Percentiles rank a stretch among this genome's conserved stretches.
Conservation (phyloP, 495 filamentous ascomycete genomes). For the Pseudevernia furfuracea region DNA sequence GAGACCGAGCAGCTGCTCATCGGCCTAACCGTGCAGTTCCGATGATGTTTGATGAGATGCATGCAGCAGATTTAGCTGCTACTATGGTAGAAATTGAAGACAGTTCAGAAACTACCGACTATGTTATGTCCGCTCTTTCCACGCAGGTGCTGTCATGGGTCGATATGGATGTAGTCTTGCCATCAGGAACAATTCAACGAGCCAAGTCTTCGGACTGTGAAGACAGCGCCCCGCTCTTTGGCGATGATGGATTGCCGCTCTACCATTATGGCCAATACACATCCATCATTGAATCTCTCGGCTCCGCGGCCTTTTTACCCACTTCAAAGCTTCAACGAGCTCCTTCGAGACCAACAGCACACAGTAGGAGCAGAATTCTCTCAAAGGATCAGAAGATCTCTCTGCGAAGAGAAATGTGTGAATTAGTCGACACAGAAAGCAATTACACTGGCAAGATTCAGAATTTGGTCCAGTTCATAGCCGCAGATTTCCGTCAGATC, state of each 20-base stretch:
- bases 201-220: slow-evolving; percentile 44
- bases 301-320: slow-evolving; percentile 76
- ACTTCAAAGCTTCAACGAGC: slow-evolving; percentile 80
- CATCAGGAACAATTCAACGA: slow-evolving; percentile 60
- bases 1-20: slow-evolving; percentile 27
- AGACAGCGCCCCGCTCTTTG: slow-evolving; percentile 48
- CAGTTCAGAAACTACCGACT: slow-evolving; percentile 58
- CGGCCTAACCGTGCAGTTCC: slow-evolving; percentile 38
- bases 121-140: slow-evolving; percentile 62
- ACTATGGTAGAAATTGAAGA: slow-evolving; percentile 73
- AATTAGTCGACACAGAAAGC: slow-evolving; percentile 88
- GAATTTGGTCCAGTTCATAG: slow-evolving; percentile 68
- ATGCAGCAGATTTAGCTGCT: slow-evolving; percentile 83
- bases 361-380: slow-evolving; percentile 65
- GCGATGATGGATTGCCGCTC: slow-evolving; percentile 51
- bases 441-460: slow-evolving; percentile 82
- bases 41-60: slow-evolving; percentile 77
- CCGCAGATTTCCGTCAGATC: slow-evolving; percentile 65
- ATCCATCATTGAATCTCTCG: slow-evolving; percentile 65
- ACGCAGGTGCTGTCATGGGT: slow-evolving; percentile 73
- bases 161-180: slow-evolving; percentile 82
- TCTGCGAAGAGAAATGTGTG: slow-evolving; percentile 79
- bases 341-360: slow-evolving; percentile 73
- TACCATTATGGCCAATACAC: slow-evolving; percentile 68
- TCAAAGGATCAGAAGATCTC: slow-evolving; percentile 74